Conservation (phyloP, 441 rosid species). For the Populus hybrid region DNA sequence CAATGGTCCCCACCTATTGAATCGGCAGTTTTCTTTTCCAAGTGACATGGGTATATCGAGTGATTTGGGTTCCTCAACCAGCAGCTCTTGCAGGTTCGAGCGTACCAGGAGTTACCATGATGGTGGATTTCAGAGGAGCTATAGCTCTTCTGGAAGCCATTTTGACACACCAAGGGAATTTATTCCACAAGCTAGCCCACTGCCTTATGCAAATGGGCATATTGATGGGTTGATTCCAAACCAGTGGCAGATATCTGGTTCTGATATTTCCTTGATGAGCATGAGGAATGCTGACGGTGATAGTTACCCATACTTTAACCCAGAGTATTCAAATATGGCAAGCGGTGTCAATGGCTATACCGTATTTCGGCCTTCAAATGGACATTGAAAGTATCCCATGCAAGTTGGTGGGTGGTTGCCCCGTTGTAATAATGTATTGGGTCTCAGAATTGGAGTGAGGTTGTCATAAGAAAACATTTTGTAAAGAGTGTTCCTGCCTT, state of each 20-base stretch:
- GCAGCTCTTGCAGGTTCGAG: constrained; percentile 61
- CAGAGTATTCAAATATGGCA: constrained; percentile 49
- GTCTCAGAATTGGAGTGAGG: constrained; percentile 25
- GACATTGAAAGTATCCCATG: constrained; percentile 44
- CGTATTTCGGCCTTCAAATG: constrained; percentile 68
- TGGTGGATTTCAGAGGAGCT: constrained; percentile 46
- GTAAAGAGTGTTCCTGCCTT: constrained; percentile 45
- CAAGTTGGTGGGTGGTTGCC: constrained; percentile 10
- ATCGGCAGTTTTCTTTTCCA: constrained; percentile 53
- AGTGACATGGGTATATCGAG: constrained; percentile 45
- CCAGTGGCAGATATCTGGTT: constrained; percentile 62
- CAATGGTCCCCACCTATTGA: constrained; percentile 41
- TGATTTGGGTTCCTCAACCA: constrained; percentile 40
- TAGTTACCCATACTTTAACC: constrained; percentile 39
- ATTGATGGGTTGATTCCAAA: constrained; percentile 51
- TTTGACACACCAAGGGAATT: constrained; percentile 51
- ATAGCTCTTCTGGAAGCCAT: constrained; percentile 42
- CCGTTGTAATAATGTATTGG: constrained; percentile 26
- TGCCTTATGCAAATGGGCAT: constrained; percentile 57
- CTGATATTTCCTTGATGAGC: constrained; percentile 55
- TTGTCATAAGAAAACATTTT: constrained; percentile 38
- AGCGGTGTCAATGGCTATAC: constrained; percentile 56
- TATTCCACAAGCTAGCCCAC: constrained; percentile 41
- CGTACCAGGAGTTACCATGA: constrained; percentile 57
- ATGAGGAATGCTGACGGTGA: constrained; percentile 53